phyloP scores from a whole-genome alignment of 768 basidiomycete genomes.

The Pleurotus eryngii region DNA sequence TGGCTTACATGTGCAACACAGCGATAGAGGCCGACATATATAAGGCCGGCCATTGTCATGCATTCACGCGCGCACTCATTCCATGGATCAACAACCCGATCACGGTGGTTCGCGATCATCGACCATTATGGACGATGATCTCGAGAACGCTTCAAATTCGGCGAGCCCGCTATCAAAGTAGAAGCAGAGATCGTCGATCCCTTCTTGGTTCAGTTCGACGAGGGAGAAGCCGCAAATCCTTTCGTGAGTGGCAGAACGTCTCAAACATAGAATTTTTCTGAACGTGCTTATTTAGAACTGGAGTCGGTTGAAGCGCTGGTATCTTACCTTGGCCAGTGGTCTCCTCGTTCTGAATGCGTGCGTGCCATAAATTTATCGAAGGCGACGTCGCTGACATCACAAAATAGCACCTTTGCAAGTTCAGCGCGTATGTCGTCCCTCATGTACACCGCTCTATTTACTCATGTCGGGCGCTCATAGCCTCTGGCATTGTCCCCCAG shows the following conservation, averaged over 20 bases:
- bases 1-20: not conserved
- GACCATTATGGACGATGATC: constrained; percentile 12
- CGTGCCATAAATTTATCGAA: constrained; percentile 15
- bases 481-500: constrained; percentile 43
- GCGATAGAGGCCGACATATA: not conserved
- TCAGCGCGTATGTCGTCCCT: constrained; percentile 39
- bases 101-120: constrained; percentile 2
- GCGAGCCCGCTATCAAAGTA: constrained; percentile 1
- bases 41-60: not conserved
- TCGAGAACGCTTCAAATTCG: constrained; percentile 2
- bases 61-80: not conserved
- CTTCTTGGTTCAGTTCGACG: constrained; percentile 33
- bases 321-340: constrained; percentile 45
- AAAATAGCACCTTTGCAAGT: constrained; percentile 57
- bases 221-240: constrained; percentile 43
- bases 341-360: constrained; percentile 55
- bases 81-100: not conserved
- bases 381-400: not conserved
- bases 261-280: constrained; percentile 4
- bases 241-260: constrained; percentile 27
- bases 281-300: constrained; percentile 39
- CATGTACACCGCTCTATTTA: not conserved
- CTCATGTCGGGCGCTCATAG: constrained; percentile 15
- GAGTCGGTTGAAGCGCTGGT: constrained; percentile 44
- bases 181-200: constrained; percentile 20